These are phyloP conservation scores for California macrophylla DNA, from an alignment of 441 rosid species.

Conservation along the genomic window DNA sequence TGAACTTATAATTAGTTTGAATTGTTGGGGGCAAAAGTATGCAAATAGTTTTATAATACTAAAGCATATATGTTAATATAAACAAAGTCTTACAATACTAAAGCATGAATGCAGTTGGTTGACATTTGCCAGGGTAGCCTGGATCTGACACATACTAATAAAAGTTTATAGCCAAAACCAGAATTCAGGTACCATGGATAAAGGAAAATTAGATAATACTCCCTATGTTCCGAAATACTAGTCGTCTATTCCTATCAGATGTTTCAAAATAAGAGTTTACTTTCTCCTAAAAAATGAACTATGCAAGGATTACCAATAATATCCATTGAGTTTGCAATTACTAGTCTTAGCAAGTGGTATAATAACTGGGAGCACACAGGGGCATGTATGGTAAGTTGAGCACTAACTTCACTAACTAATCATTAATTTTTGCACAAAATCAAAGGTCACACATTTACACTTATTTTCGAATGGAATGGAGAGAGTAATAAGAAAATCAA, in stretches of 20 bases:
- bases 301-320: background rate
- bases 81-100: background rate
- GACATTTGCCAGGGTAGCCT: background rate
- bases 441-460: background rate
- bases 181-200: background rate
- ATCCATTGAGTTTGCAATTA: background rate
- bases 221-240: background rate
- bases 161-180: background rate
- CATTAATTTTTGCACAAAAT: background rate
- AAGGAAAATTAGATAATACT: background rate
- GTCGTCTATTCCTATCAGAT: background rate
- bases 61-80: conserved; percentile 1
- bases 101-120: background rate
- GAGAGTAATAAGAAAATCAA: background rate
- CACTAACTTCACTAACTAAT: background rate
- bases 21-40: background rate
- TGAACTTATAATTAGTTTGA: background rate
- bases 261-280: background rate
- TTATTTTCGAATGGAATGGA: background rate
- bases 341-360: background rate
- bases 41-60: background rate
- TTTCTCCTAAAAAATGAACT: background rate
- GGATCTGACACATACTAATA: background rate
- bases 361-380: background rate
- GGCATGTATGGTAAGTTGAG: background rate